Evolutionary conservation across 2,329 filamentous ascomycete genomes (phyloP), one percentile per base, ranked within the genome.

Genomic region (Plenodomus lindquistii): DNA sequence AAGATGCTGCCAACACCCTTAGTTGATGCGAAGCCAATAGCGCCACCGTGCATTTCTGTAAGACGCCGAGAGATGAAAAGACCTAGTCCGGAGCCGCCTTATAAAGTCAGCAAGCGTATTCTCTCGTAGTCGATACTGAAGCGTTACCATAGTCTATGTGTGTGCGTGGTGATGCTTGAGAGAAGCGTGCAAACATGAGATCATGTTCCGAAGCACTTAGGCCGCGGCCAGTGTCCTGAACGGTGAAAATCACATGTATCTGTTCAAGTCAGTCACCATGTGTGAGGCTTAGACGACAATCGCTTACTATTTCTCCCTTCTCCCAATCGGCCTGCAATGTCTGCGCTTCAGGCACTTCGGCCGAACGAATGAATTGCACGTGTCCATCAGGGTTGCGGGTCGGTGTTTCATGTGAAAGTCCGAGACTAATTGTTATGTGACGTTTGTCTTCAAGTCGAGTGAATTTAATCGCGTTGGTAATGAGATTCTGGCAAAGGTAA

Each of bases 401-500:
- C 0, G 75, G 74, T 40, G 59, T 60, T 22, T 67, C 53, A 6
- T 49, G 18, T 9, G 52, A 52, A 7, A 73, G 66, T 2, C 70
- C 69, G 0, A 77, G 41, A 18, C 55, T 70, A 3, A 78, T 66
- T 0, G 54, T 65, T 39, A 77, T 73, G 15, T 62, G 57, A 1
- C 73, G 69, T 8, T 40, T 63, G 0, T 65, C 40, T n/a, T 67
- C 62, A 20, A 71, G 61, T 11, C 71, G 65, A 0, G 74, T 77
- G 54, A 77, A 77, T 38, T 77, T 77, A 60, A 77, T 74, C 2
- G 72, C 70, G 40, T 76, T 76, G 7, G 75, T 77, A 16, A 77
- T 57, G 0, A 77, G 62, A 13, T 70, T 69, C 35, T 37, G 7
- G 7, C 8, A 18, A 6, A 37, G 11, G 17, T 19, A 37, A 16